Base-by-base conservation (phyloP, 2,329 filamentous ascomycete genomes). In the Scedosporium boydii region DNA sequence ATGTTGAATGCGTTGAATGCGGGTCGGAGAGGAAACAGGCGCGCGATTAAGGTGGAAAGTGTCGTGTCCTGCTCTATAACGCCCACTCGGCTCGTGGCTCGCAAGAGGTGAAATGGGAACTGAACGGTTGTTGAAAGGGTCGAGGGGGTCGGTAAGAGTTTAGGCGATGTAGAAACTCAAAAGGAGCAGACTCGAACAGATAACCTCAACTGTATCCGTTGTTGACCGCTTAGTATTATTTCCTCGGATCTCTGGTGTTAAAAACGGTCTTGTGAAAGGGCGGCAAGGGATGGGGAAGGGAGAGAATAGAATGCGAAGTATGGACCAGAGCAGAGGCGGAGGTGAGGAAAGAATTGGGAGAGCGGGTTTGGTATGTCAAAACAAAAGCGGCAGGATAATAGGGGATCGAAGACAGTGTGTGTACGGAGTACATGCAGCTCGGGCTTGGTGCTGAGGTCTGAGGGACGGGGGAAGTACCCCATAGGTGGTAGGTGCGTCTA, bases 331-430 rank as follows among this genome's bases (percentile, higher is more conserved):
- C 29, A 60, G 59, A 60, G 59, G 59, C 59, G 29, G 29, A 51
- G 44, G 38, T 46, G 59, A 44, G 41, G 58, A 59, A 44, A 44
- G 42, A 42, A 61, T 41, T 61, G 46, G 59, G 59, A 61, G 34
- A 29, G 48, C 16, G 21, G 46, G 59, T 55, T 61, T 61, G 59
- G 59, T 18, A 51, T 56, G 46, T 34, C 48, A 60, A 60, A 60
- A 60, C 59, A 51, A 51, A 51, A 56, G 59, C 44, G 59, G 48
- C 23, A 61, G 59, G 46, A 56, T 55, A 61, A 61, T 61, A 61
- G 59, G 59, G 59, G 59, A 61, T 61, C 27, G 26, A 26, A 10
- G 53, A 62, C 60, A 62, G 60, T 62, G 41, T 34, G n/a, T 21
- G 51, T 44, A 62, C 59, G 44, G 59, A 53, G 59, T 60, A 60